Base-by-base conservation (phyloP, 2,329 filamentous ascomycete genomes). In the Botrytis cinerea region DNA sequence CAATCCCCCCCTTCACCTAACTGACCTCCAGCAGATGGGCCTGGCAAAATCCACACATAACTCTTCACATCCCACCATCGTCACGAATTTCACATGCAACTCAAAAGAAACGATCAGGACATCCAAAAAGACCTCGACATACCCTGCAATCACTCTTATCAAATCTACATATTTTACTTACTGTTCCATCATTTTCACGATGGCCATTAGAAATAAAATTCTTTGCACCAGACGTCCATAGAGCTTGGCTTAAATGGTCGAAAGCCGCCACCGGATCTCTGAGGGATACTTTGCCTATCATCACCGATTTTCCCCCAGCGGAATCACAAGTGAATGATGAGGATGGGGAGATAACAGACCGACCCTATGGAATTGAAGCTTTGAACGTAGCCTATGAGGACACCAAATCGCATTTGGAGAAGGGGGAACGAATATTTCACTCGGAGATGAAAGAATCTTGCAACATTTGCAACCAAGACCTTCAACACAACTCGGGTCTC, bases 121-220 rank as follows among this genome's bases (percentile, higher is more conserved):
- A 85, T 25, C 87, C 88, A 6, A 87, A 84, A 63, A 85, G 89
- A 45, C 90, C 91, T 12, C 82, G 83, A 2, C 85, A 87, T 45
- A 91, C 87, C 25, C 81, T 97, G 62, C 86, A 84, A 38, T 92
- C 92, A 5, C 87, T 93, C 57, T 81, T 98, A 43, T 91, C 91
- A 4, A 96, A 97, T 78, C 82, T 98, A 40, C 93, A 97, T 80
- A 85, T 96, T 4, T 85, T 99, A 0, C 86, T 97, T 1, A 87
- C 92, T 0, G 92, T 94, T 2, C 87, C 89, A 3, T 96, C 93
- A 81, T 98, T 98, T 80, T 84, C 86, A 25, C 85, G 90, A 63
- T 97, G 94, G 95, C 95, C 95, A 32, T 84, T 99, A 71, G 88
- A 88, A 71, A 81, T 98, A 64, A 90, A 92, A 38, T 95, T 98